Percentiles rank a stretch among this genome's conserved stretches.
phyloP scores from a whole-genome alignment of 257 asterid species.

The Jaltomata sinuosa region DNA sequence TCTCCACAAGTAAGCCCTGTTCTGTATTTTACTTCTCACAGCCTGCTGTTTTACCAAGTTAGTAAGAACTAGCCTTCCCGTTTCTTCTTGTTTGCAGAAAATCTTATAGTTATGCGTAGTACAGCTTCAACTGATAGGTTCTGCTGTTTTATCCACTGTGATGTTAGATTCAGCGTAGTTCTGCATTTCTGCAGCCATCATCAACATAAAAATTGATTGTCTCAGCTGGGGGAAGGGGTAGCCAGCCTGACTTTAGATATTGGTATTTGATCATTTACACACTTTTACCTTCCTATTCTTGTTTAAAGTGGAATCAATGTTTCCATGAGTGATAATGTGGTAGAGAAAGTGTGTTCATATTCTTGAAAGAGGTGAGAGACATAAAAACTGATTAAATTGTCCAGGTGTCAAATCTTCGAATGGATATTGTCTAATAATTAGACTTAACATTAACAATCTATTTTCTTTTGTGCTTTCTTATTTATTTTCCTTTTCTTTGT shows the following conservation, averaged over 20 bases:
- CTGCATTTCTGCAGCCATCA: background rate
- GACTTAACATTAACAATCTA: background rate
- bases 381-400: background rate
- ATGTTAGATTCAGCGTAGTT: background rate
- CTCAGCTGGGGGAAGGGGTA: background rate
- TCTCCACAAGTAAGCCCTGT: constrained; percentile 65
- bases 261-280: background rate
- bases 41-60: background rate
- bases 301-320: too few relatives aligned
- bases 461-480: background rate
- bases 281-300: background rate
- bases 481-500: background rate
- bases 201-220: background rate
- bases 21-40: background rate
- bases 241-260: background rate
- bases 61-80: background rate
- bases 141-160: background rate
- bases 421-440: background rate
- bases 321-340: background rate
- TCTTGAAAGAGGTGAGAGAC: background rate
- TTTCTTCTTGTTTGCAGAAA: background rate
- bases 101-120: background rate
- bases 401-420: background rate
- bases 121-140: background rate
- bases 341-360: background rate